A percentile compares a stretch with the other conserved stretches of the same genome.
These are phyloP conservation scores for Backusella westeae DNA, from an alignment of 192 early-diverging fungal species.

Conservation along the genomic window DNA sequence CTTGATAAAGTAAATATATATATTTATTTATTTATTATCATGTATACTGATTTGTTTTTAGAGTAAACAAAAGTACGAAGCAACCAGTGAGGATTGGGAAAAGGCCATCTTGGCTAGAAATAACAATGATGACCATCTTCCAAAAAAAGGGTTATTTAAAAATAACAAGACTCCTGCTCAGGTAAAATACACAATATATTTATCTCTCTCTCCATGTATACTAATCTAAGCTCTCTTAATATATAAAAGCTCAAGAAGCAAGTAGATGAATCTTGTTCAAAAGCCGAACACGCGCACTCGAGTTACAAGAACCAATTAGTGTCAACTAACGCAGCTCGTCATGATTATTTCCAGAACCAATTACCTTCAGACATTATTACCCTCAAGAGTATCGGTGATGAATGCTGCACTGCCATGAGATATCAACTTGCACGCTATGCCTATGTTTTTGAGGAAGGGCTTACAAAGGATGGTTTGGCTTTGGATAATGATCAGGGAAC, in stretches of 20 bases:
- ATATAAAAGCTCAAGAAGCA: conserved; percentile 60
- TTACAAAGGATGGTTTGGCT: conserved; percentile 69
- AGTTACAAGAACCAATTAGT: conserved; percentile 80
- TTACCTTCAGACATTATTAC: conserved; percentile 75
- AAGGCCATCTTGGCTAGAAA: conserved; percentile 58
- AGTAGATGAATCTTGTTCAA: conserved; percentile 86
- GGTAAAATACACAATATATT: conserved; percentile 37
- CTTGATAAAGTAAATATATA: conserved; percentile 73
- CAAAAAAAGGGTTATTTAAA: conserved; percentile 51
- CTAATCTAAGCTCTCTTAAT: background rate
- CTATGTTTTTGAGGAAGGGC: conserved; percentile 72
- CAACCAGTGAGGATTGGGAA: conserved; percentile 85
- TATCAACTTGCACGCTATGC: conserved; percentile 79
- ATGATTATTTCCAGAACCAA: conserved; percentile 76
- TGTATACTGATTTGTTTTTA: conserved; percentile 10
- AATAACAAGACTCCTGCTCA: conserved; percentile 58
- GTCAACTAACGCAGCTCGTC: conserved; percentile 69
- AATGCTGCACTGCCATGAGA: conserved; percentile 79
- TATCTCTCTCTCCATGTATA: background rate
- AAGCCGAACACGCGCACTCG: conserved; percentile 79
- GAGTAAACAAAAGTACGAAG: conserved; percentile 79
- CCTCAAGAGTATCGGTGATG: conserved; percentile 78
- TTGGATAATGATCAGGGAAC: conserved; percentile 44
- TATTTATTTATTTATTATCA: background rate
- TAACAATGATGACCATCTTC: conserved; percentile 33